Evolutionary conservation across 305 asterid genomes (phyloP).

Genomic region (Solanum hybrid): DNA sequence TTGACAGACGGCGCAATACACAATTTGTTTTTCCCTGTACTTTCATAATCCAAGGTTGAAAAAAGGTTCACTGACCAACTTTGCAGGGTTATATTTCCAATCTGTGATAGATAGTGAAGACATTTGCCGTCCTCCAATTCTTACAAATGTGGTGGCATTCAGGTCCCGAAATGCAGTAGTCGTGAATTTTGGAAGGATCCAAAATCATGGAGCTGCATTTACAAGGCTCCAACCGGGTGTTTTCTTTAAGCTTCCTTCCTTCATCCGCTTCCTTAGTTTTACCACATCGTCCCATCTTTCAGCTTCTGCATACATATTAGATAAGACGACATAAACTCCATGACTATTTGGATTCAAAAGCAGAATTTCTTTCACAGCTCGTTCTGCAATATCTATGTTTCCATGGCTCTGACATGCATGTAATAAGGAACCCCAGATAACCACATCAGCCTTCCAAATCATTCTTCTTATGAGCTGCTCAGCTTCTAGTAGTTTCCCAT

Average conservation of each 20-base stretch:
- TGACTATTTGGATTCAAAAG: constrained; percentile 56
- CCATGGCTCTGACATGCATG: constrained; percentile 56
- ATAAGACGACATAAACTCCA: constrained; percentile 62
- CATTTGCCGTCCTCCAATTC: neutral
- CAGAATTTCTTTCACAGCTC: constrained; percentile 54
- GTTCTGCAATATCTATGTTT: constrained; percentile 62
- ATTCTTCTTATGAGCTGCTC: constrained; percentile 57
- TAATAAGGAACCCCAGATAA: constrained; percentile 76
- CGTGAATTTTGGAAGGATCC: neutral
- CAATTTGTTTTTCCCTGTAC: neutral
- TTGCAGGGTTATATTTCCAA: neutral
- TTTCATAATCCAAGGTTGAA: neutral
- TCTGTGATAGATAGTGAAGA: neutral
- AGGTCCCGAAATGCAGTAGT: neutral
- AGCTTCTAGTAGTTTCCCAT: constrained; percentile 64
- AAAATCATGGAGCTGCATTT: constrained; percentile 3
- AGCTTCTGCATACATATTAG: constrained; percentile 75
- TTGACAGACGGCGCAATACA: neutral
- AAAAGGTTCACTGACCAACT: neutral
- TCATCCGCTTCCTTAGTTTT: constrained; percentile 51
- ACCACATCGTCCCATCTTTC: constrained; percentile 75
- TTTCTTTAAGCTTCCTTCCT: constrained; percentile 47
- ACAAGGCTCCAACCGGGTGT: constrained; percentile 71
- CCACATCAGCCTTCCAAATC: constrained; percentile 64
- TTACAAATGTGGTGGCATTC: neutral